phyloP scores from a whole-genome alignment of 306 rosid genomes.

The Quercus engelmannii region DNA sequence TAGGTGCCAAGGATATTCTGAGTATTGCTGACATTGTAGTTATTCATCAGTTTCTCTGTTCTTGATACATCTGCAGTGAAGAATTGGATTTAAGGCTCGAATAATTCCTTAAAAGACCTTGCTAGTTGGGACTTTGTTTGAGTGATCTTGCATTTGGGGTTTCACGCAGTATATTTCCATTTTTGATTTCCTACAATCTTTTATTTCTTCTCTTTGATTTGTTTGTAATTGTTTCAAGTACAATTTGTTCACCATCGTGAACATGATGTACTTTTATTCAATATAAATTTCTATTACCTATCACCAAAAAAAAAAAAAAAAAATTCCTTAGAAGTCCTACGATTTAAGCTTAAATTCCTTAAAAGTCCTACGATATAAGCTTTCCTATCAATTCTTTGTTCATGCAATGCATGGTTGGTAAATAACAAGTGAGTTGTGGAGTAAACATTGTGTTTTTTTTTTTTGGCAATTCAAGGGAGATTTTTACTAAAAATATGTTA shows the following conservation, averaged over 20 bases:
- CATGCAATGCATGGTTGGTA: background rate
- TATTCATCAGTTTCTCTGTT: background rate
- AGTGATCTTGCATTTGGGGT: too few relatives aligned
- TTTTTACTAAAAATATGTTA: background rate
- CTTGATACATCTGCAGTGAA: background rate
- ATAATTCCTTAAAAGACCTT: background rate
- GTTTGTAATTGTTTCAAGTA: too few relatives aligned
- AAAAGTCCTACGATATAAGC: background rate
- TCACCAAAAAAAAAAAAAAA: too few relatives aligned
- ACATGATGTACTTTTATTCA: too few relatives aligned
- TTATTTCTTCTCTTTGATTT: too few relatives aligned
- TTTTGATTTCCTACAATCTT: too few relatives aligned
- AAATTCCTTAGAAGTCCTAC: background rate
- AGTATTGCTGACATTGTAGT: conserved; percentile 12
- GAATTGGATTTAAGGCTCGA: conserved; percentile 6
- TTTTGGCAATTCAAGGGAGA: background rate
- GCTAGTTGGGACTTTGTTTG: too few relatives aligned
- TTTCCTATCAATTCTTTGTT: background rate
- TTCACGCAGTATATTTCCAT: too few relatives aligned
- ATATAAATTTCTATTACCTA: too few relatives aligned
- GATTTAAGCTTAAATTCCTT: background rate
- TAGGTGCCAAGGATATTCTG: conserved; percentile 27
- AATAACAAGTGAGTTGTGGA: background rate
- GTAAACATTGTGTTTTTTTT: background rate
- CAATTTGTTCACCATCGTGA: too few relatives aligned